Percentiles rank a stretch among this genome's conserved stretches.
These are phyloP conservation scores for Chaetomidium leptoderma DNA, from an alignment of 495 filamentous ascomycete genomes.

Conservation along the genomic window DNA sequence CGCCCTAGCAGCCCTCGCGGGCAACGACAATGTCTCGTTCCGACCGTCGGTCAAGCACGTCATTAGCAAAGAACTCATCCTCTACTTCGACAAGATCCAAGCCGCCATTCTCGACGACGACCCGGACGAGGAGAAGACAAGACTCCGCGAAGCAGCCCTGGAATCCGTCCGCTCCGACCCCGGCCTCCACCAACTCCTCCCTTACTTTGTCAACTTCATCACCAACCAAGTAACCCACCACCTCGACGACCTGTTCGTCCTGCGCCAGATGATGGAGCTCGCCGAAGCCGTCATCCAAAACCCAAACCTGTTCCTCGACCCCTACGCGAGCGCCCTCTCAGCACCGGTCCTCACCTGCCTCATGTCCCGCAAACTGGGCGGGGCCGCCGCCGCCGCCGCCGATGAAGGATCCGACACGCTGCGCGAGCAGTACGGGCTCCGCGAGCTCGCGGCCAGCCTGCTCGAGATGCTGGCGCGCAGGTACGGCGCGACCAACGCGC, in stretches of 20 bases:
- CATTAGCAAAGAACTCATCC: slow-evolving; percentile 85
- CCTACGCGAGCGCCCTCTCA: slow-evolving; percentile 83
- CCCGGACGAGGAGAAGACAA: slow-evolving; percentile 62
- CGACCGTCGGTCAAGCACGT: slow-evolving; percentile 92
- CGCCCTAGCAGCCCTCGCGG: slow-evolving; percentile 73
- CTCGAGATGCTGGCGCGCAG: slow-evolving; percentile 67
- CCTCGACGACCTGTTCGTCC: slow-evolving; percentile 76
- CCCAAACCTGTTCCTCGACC: slow-evolving; percentile 73
- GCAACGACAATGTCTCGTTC: slow-evolving; percentile 74
- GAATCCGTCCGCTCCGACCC: slow-evolving; percentile 79
- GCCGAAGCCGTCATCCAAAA: slow-evolving; percentile 79
- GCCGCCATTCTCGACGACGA: slow-evolving; percentile 77
- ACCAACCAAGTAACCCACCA: slow-evolving; percentile 90
- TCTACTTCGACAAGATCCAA: slow-evolving; percentile 96
- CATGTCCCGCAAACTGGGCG: slow-evolving; percentile 76
- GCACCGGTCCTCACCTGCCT: slow-evolving; percentile 88
- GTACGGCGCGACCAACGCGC: slow-evolving; percentile 68
- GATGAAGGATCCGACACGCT: slow-evolving; percentile 38
- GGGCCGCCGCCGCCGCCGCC: slow-evolving; percentile 13
- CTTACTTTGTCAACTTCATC: slow-evolving; percentile 94
- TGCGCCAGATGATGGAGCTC: slow-evolving; percentile 88
- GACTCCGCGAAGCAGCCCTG: slow-evolving; percentile 76
- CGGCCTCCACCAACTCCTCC: slow-evolving; percentile 87
- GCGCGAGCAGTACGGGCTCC: slow-evolving; percentile 69
- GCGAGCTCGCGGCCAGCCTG: slow-evolving; percentile 77